A percentile compares a stretch with the other conserved stretches of the same genome.
phyloP scores from a whole-genome alignment of 208 protist species.

The Acanthamoeba sp. region DNA sequence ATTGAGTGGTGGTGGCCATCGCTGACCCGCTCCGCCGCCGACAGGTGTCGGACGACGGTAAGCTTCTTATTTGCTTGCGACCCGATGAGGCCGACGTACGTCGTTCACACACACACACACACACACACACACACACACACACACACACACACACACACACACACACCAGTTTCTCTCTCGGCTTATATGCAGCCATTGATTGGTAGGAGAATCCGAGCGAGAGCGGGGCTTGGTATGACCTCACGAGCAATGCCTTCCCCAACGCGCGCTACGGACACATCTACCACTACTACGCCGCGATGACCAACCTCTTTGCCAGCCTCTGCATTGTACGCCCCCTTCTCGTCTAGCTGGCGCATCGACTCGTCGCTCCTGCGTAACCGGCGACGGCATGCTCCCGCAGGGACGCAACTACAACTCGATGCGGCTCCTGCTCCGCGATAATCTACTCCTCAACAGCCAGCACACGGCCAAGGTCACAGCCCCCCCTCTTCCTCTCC shows the following conservation, averaged over 20 bases:
- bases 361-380: background rate
- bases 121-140: background rate
- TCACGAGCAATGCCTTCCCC: background rate
- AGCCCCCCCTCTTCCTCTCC: background rate
- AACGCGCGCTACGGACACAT: conserved; percentile 6
- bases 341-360: no score
- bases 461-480: conserved; percentile 21
- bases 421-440: background rate
- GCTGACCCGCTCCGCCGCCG: background rate
- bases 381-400: background rate
- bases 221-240: background rate
- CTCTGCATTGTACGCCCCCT: conserved; percentile 21
- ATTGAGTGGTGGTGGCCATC: no score
- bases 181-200: background rate
- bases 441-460: conserved; percentile 20
- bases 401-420: conserved; percentile 74
- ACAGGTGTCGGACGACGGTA: background rate
- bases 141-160: background rate
- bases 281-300: conserved; percentile 70
- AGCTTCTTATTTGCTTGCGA: background rate
- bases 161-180: background rate
- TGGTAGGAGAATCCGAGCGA: background rate
- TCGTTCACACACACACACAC: background rate
- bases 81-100: conserved; percentile 19
- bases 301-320: conserved; percentile 58